Conservation (phyloP, 1,284 basidiomycete species). For the Somion occarium region DNA sequence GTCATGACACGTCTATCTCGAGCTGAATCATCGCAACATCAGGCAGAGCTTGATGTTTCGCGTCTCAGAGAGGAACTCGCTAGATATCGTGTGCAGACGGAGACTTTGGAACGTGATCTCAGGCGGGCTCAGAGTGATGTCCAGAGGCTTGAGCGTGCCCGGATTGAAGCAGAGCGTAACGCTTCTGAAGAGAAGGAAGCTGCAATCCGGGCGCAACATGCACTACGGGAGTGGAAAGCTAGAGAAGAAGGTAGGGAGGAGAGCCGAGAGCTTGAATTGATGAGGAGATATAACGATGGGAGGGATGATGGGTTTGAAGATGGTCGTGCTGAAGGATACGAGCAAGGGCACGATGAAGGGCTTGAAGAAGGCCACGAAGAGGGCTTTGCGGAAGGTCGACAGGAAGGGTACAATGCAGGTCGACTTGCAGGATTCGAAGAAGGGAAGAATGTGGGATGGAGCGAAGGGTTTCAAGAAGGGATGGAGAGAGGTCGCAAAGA, state of each 20-base stretch:
- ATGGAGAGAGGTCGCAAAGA: constrained; percentile 40
- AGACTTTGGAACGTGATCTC: constrained; percentile 45
- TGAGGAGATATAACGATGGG: constrained; percentile 37
- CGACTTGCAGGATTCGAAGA: constrained; percentile 34
- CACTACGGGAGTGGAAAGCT: constrained; percentile 43
- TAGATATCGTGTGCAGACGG: constrained; percentile 43
- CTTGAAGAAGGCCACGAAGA: constrained; percentile 42
- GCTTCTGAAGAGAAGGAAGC: constrained; percentile 43
- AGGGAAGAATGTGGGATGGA: constrained; percentile 34
- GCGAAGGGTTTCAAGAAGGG: constrained; percentile 40
- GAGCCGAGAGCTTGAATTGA: constrained; percentile 31
- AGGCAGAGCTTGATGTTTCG: constrained; percentile 40
- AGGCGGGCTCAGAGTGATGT: constrained; percentile 39
- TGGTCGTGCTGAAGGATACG: constrained; percentile 32
- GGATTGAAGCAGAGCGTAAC: constrained; percentile 42
- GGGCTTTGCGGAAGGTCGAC: constrained; percentile 42
- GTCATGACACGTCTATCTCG: constrained; percentile 28
- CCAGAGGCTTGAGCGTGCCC: constrained; percentile 37
- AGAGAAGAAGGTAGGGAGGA: constrained; percentile 43
- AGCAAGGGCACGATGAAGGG: constrained; percentile 29
- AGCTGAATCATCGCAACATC: constrained; percentile 44
- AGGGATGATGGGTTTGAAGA: constrained; percentile 40
- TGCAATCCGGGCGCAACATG: constrained; percentile 41
- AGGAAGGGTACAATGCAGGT: constrained; percentile 43
- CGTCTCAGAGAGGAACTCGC: constrained; percentile 46